These are phyloP conservation scores for Aspergillus hortae DNA, from an alignment of 2,329 filamentous ascomycete species.

Conservation along the genomic window DNA sequence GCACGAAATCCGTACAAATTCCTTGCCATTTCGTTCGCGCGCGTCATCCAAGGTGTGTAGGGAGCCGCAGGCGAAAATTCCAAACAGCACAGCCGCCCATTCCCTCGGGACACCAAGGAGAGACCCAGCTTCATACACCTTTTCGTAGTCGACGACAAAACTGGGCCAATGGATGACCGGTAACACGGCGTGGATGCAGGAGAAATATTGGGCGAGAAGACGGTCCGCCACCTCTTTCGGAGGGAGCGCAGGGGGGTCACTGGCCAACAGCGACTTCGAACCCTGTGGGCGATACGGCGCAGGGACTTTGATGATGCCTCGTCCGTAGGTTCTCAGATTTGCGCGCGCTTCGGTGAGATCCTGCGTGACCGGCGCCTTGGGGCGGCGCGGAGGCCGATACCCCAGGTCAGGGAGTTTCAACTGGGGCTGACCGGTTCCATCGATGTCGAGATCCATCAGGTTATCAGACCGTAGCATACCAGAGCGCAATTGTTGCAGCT, in stretches of 20 bases:
- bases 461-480: constrained; percentile 53
- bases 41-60: constrained; percentile 63
- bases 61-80: constrained; percentile 76
- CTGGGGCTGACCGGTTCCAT: constrained; percentile 41
- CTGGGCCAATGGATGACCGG: constrained; percentile 87
- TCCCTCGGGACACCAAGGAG: constrained; percentile 60
- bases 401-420: constrained; percentile 63
- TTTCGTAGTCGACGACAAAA: constrained; percentile 72
- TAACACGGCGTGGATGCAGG: constrained; percentile 72
- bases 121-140: constrained; percentile 65
- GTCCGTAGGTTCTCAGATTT: constrained; percentile 70
- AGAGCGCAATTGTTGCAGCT: constrained; percentile 71
- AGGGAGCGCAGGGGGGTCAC: constrained; percentile 63
- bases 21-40: constrained; percentile 56
- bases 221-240: constrained; percentile 66
- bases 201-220: constrained; percentile 71
- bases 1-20: constrained; percentile 69
- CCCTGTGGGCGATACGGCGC: constrained; percentile 60
- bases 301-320: constrained; percentile 76
- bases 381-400: constrained; percentile 62
- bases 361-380: constrained; percentile 58
- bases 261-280: constrained; percentile 49
- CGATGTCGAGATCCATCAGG: constrained; percentile 42
- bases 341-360: constrained; percentile 69
- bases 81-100: constrained; percentile 78